A percentile compares a stretch with the other conserved stretches of the same genome.
phyloP scores from a whole-genome alignment of 768 basidiomycete genomes.

The Lepiota subincarnata region DNA sequence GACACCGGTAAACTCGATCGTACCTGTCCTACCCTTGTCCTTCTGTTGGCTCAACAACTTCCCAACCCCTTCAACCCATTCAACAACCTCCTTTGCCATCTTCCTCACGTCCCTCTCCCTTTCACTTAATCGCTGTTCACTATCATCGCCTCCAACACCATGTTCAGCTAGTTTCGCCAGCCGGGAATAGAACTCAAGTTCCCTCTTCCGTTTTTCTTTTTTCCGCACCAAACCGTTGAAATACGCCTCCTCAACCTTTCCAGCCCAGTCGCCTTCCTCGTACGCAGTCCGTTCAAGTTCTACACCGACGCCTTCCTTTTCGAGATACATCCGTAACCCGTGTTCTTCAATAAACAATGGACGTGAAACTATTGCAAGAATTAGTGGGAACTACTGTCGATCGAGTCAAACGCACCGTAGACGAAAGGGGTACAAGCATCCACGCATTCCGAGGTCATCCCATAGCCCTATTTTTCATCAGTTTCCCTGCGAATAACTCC shows the following conservation, averaged over 20 bases:
- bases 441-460: conserved; percentile 76
- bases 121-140: conserved; percentile 33
- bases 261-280: conserved; percentile 72
- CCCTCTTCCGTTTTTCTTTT: conserved; percentile 40
- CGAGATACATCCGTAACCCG: conserved; percentile 62
- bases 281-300: conserved; percentile 63
- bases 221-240: conserved; percentile 43
- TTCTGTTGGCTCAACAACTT: neutral
- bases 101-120: conserved; percentile 38
- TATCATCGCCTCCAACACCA: conserved; percentile 1
- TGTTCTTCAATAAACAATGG: conserved; percentile 82
- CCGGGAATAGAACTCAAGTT: conserved; percentile 10
- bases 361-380: conserved; percentile 50
- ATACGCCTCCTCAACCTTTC: conserved; percentile 56
- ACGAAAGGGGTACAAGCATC: conserved; percentile 76
- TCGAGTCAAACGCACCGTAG: conserved; percentile 46
- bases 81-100: conserved; percentile 45
- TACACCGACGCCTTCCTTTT: conserved; percentile 61
- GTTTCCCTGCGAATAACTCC: neutral
- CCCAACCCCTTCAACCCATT: conserved; percentile 46
- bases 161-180: neutral
- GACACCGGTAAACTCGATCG: neutral
- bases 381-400: neutral
- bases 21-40: neutral
- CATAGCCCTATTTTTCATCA: conserved; percentile 55